Evolutionary conservation across 208 protist species (phyloP), one percentile per base, ranked within the genome.

Genomic region (Trypanosoma brucei): DNA sequence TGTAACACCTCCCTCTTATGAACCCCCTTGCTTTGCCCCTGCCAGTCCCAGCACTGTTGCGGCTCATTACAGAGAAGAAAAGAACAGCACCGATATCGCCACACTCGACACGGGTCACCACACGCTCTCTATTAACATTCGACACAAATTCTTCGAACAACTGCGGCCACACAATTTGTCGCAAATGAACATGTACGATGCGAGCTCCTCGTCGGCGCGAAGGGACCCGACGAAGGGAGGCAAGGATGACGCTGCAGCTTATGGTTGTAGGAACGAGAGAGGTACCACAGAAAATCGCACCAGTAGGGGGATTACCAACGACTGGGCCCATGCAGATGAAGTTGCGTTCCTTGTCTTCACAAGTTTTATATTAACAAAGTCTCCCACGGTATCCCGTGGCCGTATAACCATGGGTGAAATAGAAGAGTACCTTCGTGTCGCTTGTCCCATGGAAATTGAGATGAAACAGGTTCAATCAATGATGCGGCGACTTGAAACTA

Each of bases 31-130:
- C 55, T 94, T 91, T 66, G 61, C 75, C 7, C 80, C 73, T 3
- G 88, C 84, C 3, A 93, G 74, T 38, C 54, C 57, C n/a, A 75
- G 64, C 49, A 81, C 91, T 70, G 50, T 54, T 11, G 57, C 59
- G 14, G 56, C 89, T 9, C 86, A 91, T 72, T 59, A 64, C 36
- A 63, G 87, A 13, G 79, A 87, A 61, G 56, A 84, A 45, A 62
- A 71, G 40, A 51, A 73, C 30, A 79, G 76, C 40, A 73, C 80
- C 3, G 54, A 66, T 62, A 75, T 91, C 46, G 83, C 81, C 13
- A 55, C 65, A 5, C 72, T 91, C 66, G 79, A 89, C 58, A 86
- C 87, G 0, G 80, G 79, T 44, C 78, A 94, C 70, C 87, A 91
- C 54, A 35, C 73, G 46, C 84, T 94, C 52, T 81, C 81, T 7